These are phyloP conservation scores for Hypoxylon sp. DNA, from an alignment of 2,329 filamentous ascomycete species.

Conservation along the genomic window DNA sequence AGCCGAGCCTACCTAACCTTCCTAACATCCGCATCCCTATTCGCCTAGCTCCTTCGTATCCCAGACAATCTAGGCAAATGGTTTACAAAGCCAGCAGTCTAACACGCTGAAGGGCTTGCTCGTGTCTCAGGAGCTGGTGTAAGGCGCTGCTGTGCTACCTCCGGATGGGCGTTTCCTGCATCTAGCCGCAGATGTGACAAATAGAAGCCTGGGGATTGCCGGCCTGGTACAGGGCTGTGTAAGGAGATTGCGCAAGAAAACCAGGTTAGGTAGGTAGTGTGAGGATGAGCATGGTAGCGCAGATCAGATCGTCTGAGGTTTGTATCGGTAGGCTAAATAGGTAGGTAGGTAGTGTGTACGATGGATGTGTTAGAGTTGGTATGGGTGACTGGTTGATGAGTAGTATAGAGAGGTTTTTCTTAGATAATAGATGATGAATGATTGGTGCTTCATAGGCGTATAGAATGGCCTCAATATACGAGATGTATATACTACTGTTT, in stretches of 20 bases:
- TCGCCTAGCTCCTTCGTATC: no score
- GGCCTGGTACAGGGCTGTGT: constrained; percentile 21
- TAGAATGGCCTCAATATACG: neutral
- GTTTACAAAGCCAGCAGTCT: neutral
- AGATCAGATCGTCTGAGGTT: constrained; percentile 26
- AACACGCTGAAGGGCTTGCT: constrained; percentile 17
- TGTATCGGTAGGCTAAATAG: constrained; percentile 1
- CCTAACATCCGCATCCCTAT: no score
- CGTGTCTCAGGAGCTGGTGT: neutral
- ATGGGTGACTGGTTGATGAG: neutral
- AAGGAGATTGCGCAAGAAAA: constrained; percentile 20
- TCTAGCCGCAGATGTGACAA: constrained; percentile 34
- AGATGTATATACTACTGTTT: neutral
- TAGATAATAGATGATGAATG: neutral
- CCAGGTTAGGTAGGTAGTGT: constrained; percentile 4
- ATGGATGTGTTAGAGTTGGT: no score
- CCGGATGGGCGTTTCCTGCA: constrained; percentile 21
- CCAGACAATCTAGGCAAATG: neutral
- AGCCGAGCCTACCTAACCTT: no score
- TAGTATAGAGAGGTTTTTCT: no score
- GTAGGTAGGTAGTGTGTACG: neutral
- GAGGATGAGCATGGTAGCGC: neutral
- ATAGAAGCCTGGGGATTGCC: constrained; percentile 18
- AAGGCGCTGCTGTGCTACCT: constrained; percentile 7
- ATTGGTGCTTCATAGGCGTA: neutral